These are phyloP conservation scores for Claviceps monticola DNA, from an alignment of 2,329 filamentous ascomycete genomes.

Conservation along the genomic window DNA sequence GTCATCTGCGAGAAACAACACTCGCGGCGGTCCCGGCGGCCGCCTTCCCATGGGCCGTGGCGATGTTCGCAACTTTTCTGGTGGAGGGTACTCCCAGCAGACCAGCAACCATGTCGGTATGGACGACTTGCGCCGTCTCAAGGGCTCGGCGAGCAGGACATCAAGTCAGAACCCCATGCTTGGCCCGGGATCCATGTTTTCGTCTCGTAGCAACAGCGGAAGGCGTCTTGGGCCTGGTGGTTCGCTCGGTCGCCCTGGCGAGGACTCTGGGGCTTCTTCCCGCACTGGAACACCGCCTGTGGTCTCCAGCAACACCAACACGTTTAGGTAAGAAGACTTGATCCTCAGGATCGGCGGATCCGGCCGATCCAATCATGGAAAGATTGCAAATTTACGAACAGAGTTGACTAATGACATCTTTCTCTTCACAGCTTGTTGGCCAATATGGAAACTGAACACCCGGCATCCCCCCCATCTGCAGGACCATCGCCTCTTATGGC, in stretches of 20 bases:
- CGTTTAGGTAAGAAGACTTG: slow-evolving; percentile 69
- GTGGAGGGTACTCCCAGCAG: slow-evolving; percentile 49
- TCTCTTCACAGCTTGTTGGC: slow-evolving; percentile 35
- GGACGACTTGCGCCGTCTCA: slow-evolving; percentile 81
- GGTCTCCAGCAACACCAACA: slow-evolving; percentile 57
- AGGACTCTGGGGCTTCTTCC: slow-evolving; percentile 79
- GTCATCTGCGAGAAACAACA: slow-evolving; percentile 37
- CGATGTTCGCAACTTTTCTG: slow-evolving; percentile 74
- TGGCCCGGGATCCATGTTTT: slow-evolving; percentile 77
- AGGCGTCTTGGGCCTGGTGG: slow-evolving; percentile 65
- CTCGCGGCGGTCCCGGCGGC: slow-evolving; percentile 50
- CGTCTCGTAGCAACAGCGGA: slow-evolving; percentile 81
- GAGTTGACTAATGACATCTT: not conserved
- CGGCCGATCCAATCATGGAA: too few species aligned
- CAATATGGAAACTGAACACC: slow-evolving; percentile 48
- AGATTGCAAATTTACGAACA: too few species aligned
- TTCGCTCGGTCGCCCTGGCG: slow-evolving; percentile 56
- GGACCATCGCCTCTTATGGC: slow-evolving; percentile 51
- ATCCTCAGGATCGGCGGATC: not conserved
- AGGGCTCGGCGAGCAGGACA: slow-evolving; percentile 43
- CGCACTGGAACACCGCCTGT: slow-evolving; percentile 68
- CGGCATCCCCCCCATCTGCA: slow-evolving; percentile 55
- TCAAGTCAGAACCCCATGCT: slow-evolving; percentile 52
- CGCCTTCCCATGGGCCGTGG: slow-evolving; percentile 67
- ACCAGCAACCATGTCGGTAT: slow-evolving; percentile 78